Percentiles rank a stretch among this genome's conserved stretches.
These are phyloP conservation scores for Rhodotorula kratochvilovae DNA, from an alignment of 768 basidiomycete genomes.

Conservation along the genomic window DNA sequence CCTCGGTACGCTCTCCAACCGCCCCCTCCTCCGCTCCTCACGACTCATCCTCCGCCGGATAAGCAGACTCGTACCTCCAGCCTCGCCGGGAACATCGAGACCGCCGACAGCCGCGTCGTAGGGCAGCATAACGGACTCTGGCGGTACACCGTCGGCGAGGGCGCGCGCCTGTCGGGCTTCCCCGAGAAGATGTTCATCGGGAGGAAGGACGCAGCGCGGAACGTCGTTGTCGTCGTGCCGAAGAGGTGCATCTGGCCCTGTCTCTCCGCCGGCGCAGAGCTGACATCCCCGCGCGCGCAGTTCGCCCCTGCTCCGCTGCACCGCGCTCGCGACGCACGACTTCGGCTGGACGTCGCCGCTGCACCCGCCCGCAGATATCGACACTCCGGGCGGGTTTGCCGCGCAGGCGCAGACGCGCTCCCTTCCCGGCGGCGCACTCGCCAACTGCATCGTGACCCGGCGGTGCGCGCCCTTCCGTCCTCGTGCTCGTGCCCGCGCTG, in stretches of 20 bases:
- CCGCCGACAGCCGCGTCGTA: slow-evolving; percentile 57
- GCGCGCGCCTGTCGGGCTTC: slow-evolving; percentile 63
- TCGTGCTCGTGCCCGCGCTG: neutral
- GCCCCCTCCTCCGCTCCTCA: neutral
- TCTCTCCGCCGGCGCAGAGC: too few relatives aligned
- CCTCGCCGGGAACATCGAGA: slow-evolving; percentile 69
- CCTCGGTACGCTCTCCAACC: slow-evolving; percentile 57
- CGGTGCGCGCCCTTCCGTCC: slow-evolving; percentile 47
- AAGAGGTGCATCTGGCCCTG: slow-evolving; percentile 56
- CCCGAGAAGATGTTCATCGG: slow-evolving; percentile 65
- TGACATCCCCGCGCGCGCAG: neutral
- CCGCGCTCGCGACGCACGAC: slow-evolving; percentile 48
- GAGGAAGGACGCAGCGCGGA: slow-evolving; percentile 60
- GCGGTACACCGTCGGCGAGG: slow-evolving; percentile 81
- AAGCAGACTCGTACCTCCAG: slow-evolving; percentile 68
- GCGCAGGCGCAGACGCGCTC: slow-evolving; percentile 65
- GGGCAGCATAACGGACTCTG: slow-evolving; percentile 71
- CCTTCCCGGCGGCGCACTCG: slow-evolving; percentile 56
- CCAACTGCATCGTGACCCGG: slow-evolving; percentile 52
- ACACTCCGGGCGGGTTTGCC: slow-evolving; percentile 52
- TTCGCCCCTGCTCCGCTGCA: slow-evolving; percentile 54
- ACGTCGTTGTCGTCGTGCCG: slow-evolving; percentile 71
- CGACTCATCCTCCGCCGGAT: fast-evolving
- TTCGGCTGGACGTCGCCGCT: slow-evolving; percentile 78
- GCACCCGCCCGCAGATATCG: slow-evolving; percentile 52